Percentiles rank a stretch among this genome's conserved stretches.
Conservation (phyloP, 495 filamentous ascomycete genomes). For the Tuber calosporum region DNA sequence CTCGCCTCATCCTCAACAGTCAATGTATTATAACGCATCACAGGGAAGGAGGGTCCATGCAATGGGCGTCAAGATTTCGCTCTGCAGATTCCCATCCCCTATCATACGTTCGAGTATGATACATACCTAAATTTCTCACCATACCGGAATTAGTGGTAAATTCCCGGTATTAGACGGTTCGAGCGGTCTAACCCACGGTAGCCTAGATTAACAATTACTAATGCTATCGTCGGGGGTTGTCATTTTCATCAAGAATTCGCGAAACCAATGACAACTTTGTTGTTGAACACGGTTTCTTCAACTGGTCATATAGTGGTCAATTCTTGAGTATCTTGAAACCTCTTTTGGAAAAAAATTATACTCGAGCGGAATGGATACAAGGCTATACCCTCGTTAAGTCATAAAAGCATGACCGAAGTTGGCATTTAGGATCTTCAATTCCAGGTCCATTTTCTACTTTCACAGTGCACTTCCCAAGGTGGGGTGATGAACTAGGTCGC, state of each 20-base stretch:
- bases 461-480: background rate
- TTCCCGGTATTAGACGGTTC: background rate
- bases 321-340: background rate
- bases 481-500: background rate
- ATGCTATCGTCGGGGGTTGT: background rate
- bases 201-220: background rate
- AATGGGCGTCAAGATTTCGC: background rate
- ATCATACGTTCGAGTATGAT: background rate
- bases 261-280: background rate
- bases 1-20: background rate
- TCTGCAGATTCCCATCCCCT: background rate
- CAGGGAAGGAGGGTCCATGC: background rate
- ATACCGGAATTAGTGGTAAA: background rate
- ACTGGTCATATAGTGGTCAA: background rate
- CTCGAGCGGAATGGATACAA: background rate
- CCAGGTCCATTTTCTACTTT: background rate
- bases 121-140: background rate
- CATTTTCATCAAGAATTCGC: background rate
- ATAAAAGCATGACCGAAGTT: background rate
- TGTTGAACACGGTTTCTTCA: background rate
- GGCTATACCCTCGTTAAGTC: background rate
- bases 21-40: background rate
- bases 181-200: background rate
- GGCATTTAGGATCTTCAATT: background rate
- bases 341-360: background rate